These are phyloP conservation scores for Daldinia concentrica DNA, from an alignment of 495 filamentous ascomycete genomes.

Conservation along the genomic window DNA sequence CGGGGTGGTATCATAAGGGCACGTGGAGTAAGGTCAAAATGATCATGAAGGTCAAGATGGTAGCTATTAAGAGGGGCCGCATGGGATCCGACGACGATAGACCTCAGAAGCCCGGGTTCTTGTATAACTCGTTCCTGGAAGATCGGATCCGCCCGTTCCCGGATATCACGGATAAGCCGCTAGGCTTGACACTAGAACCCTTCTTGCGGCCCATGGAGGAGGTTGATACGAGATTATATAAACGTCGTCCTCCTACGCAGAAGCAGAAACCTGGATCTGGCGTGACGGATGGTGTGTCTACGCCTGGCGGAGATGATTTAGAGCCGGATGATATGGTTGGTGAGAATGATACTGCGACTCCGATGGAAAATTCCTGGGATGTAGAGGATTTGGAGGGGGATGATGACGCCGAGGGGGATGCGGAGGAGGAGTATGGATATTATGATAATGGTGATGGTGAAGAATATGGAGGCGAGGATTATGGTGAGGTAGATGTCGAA, in stretches of 20 bases:
- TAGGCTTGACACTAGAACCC: constrained; percentile 42
- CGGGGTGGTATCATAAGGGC: constrained; percentile 85
- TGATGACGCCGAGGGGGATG: constrained; percentile 20
- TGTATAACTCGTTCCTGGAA: constrained; percentile 44
- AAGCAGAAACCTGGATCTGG: constrained; percentile 6
- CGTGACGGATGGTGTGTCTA: not conserved
- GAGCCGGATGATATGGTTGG: constrained; percentile 3
- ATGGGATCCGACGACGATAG: constrained; percentile 63
- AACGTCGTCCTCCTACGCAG: not conserved
- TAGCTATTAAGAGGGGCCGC: constrained; percentile 58
- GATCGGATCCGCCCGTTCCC: constrained; percentile 36
- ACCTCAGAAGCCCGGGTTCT: constrained; percentile 40
- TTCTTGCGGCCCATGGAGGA: constrained; percentile 44
- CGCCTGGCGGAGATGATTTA: not conserved
- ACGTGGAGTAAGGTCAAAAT: constrained; percentile 81
- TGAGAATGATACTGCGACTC: constrained; percentile 6
- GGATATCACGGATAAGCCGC: constrained; percentile 40
- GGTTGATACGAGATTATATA: constrained; percentile 23
- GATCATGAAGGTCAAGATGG: constrained; percentile 85
- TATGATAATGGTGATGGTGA: constrained; percentile 13
- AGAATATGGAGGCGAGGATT: constrained; percentile 11
- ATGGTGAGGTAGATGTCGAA: constrained; percentile 16
- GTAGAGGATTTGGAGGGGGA: constrained; percentile 7
- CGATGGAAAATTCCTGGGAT: constrained; percentile 15
- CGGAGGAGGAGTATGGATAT: constrained; percentile 25